Evolutionary conservation across 805 yeast species (phyloP).

Genomic region (Babjeviella inositovora): DNA sequence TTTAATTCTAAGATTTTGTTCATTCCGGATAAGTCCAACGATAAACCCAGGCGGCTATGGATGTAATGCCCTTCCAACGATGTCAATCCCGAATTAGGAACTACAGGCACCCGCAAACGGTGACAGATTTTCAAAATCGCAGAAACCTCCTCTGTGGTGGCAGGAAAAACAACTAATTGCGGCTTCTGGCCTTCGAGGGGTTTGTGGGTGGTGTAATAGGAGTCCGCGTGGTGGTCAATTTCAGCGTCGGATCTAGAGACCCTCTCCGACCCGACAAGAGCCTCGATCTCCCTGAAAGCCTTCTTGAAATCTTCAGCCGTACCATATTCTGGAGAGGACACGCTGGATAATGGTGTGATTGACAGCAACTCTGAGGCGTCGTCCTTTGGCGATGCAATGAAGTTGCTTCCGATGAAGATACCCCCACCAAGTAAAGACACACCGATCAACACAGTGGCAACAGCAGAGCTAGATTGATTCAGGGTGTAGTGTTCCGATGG

Average conservation of each 20-base stretch:
- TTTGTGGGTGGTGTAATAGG: slow-evolving; percentile 18
- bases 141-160: slow-evolving; percentile 17
- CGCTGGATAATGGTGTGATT: too few species aligned
- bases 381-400: too few species aligned
- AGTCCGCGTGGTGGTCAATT: slow-evolving; percentile 1
- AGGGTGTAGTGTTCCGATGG: too few species aligned
- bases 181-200: slow-evolving; percentile 17
- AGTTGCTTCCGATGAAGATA: too few species aligned
- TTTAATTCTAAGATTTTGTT: slow-evolving; percentile 16
- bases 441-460: too few species aligned
- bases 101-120: slow-evolving; percentile 19
- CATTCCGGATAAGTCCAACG: slow-evolving; percentile 17
- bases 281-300: slow-evolving; percentile 1
- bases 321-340: slow-evolving; percentile 1
- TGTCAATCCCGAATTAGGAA: slow-evolving; percentile 23
- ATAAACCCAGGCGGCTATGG: slow-evolving; percentile 17
- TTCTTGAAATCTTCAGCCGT: slow-evolving; percentile 1
- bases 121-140: slow-evolving; percentile 14
- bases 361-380: too few species aligned
- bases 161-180: slow-evolving; percentile 15
- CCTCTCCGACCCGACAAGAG: slow-evolving; percentile 1
- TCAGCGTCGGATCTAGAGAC: slow-evolving; percentile 1
- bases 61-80: slow-evolving; percentile 26
- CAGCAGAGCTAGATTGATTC: too few species aligned
- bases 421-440: too few species aligned